Base-by-base conservation (phyloP, 768 basidiomycete genomes). In the Amanita pallidorosea region DNA sequence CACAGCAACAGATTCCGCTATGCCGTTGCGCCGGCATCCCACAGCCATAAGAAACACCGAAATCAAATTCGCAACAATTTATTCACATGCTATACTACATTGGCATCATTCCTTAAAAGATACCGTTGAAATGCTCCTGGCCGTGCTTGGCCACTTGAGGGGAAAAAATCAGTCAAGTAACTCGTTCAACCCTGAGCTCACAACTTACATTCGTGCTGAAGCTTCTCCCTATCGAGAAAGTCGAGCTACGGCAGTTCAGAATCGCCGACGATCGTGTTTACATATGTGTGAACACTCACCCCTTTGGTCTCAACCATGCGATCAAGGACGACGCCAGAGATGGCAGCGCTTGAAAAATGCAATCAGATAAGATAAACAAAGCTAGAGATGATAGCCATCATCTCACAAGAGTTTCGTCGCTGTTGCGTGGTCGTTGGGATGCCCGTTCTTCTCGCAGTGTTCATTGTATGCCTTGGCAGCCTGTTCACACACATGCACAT, bases 391-490 rank as follows among this genome's bases (percentile, higher is more conserved):
- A 41, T 2, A 5, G 2, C 5, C 3, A 27, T 13, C 45, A 45
- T 31, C 61, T 41, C 60, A 74, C 71, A 80, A 51, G 50, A 77
- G 58, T 64, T 82, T 73, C 67, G 83, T 85, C 20, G 78, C 79
- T 58, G 68, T 69, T 7, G 63, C 72, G 60, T 87, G 85, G 46
- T 27, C 61, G 13, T 54, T 59, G 2, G 76, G 71, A 57, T 73
- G 54, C 37, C 85, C 85, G 20, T 83, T 68, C 35, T 48, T 58
- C 34, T 51, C 69, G 27, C 58, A 45, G 63, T 87, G 85, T 0
- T 77, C 55, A 56, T 85, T 72, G 60, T 77, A 86, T 2, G 77
- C 74, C 61, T 82, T 85, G 38, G 73, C 74, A 51, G 84, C 85
- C 81, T 80, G 52, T 13, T 20, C 23, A 54, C 86, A 72, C 37